Evolutionary conservation across 306 rosid genomes (phyloP).

Genomic region (Prunus campanulata): DNA sequence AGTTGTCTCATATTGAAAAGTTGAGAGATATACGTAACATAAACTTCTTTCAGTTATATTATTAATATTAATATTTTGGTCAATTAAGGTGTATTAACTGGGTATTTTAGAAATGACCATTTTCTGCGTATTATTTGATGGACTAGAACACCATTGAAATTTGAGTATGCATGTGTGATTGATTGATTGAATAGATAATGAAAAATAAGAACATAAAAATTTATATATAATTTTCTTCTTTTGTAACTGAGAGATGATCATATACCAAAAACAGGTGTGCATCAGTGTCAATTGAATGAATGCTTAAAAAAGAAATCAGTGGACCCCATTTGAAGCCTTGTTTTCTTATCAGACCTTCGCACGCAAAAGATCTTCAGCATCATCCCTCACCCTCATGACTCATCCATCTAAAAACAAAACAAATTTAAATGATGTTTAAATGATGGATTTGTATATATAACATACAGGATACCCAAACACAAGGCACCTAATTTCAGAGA

Average conservation of each 20-base stretch:
- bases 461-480: too few relatives aligned
- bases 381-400: not conserved
- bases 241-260: not conserved
- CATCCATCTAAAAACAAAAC: not conserved
- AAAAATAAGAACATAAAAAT: not conserved
- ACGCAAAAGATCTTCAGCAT: slow-evolving; percentile 43
- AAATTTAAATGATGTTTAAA: not conserved
- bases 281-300: slow-evolving; percentile 23
- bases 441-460: not conserved
- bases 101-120: not conserved
- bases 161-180: not conserved
- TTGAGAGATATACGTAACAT: not conserved
- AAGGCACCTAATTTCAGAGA: not conserved
- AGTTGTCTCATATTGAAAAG: too few relatives aligned
- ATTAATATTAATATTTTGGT: not conserved
- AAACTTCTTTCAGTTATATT: too few relatives aligned
- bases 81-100: slow-evolving; percentile 1
- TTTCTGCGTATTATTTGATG: not conserved
- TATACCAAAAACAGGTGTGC: slow-evolving; percentile 16
- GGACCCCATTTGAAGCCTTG: slow-evolving; percentile 31
- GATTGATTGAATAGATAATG: not conserved
- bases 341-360: slow-evolving; percentile 35
- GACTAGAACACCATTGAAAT: not conserved
- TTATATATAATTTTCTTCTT: not conserved
- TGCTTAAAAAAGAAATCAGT: slow-evolving; percentile 18